Evolutionary conservation across 2,329 filamentous ascomycete species (phyloP).

Genomic region (Verticillium dahliae): DNA sequence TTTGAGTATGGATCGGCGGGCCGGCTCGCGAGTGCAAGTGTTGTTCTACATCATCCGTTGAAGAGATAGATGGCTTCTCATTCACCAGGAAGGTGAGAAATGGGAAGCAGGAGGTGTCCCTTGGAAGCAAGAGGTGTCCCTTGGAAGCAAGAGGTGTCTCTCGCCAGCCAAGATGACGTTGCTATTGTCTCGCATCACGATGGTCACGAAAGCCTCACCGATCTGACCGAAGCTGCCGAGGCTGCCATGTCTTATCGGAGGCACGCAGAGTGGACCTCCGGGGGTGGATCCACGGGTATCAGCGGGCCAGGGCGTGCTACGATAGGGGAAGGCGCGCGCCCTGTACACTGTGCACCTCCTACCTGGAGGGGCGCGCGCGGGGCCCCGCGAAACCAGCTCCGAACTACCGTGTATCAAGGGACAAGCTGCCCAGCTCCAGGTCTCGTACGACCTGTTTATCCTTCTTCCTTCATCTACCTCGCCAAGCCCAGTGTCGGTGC

Average conservation of each 20-base stretch:
- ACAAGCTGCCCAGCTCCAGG: neutral
- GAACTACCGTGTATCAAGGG: neutral
- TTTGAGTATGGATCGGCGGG: too few species aligned
- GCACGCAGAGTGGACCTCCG: neutral
- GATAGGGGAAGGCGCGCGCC: neutral
- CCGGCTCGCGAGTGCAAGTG: too few species aligned
- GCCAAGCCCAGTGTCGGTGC: constrained; percentile 9
- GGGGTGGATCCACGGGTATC: constrained; percentile 6
- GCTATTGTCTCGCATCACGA: neutral
- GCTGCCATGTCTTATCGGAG: neutral
- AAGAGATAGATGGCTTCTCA: too few species aligned
- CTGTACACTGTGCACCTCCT: neutral
- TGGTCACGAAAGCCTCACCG: neutral
- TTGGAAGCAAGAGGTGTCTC: neutral
- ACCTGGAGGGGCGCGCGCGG: neutral
- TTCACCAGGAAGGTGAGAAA: too few species aligned
- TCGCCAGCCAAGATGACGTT: neutral
- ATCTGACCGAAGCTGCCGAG: neutral
- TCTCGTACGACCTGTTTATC: neutral
- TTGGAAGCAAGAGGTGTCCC: neutral
- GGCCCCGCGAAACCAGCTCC: constrained; percentile 7
- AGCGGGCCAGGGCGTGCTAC: constrained; percentile 11
- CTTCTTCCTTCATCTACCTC: neutral
- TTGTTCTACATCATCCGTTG: too few species aligned
- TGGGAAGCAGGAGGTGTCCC: neutral